Evolutionary conservation across 768 basidiomycete genomes (phyloP).

Genomic region (Leucosporidium yakuticum): DNA sequence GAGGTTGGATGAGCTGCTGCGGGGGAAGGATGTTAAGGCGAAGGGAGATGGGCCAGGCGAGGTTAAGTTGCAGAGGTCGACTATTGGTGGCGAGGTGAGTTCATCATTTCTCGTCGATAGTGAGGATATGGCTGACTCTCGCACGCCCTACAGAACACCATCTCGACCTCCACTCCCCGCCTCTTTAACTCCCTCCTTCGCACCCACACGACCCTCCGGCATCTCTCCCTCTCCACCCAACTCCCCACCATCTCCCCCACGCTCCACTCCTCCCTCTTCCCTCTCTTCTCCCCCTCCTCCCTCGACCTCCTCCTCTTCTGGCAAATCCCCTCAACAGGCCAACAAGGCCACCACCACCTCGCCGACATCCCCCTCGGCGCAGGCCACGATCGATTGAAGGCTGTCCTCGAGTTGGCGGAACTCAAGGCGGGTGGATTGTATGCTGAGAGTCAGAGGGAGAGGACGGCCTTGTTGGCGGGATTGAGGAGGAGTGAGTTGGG

Average conservation of each 20-base stretch:
- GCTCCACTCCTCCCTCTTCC: slow-evolving; percentile 61
- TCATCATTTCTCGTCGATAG: too few relatives aligned
- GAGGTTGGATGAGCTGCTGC: slow-evolving; percentile 20
- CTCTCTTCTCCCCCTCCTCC: slow-evolving; percentile 66
- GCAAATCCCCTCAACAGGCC: slow-evolving; percentile 58
- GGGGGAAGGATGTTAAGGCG: slow-evolving; percentile 18
- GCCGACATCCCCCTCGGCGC: slow-evolving; percentile 63
- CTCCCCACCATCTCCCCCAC: slow-evolving; percentile 54
- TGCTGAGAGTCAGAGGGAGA: slow-evolving; percentile 77
- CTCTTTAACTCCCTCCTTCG: slow-evolving; percentile 6
- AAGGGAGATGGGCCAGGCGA: too few relatives aligned
- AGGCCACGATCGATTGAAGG: slow-evolving; percentile 59
- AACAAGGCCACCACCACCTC: slow-evolving; percentile 58
- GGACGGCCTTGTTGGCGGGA: slow-evolving; percentile 59
- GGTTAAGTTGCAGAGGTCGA: too few relatives aligned
- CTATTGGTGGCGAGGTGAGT: too few relatives aligned
- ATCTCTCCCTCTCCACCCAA: not conserved
- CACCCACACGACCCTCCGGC: slow-evolving; percentile 2
- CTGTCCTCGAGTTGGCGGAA: slow-evolving; percentile 58
- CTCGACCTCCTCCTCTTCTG: slow-evolving; percentile 73
- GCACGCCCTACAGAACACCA: too few relatives aligned
- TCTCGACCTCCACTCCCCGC: not conserved
- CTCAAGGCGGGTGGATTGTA: slow-evolving; percentile 71
- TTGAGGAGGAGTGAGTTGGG: slow-evolving; percentile 71
- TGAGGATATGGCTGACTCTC: too few relatives aligned